phyloP scores from a whole-genome alignment of 306 rosid species.

The Carpinus fangiana region DNA sequence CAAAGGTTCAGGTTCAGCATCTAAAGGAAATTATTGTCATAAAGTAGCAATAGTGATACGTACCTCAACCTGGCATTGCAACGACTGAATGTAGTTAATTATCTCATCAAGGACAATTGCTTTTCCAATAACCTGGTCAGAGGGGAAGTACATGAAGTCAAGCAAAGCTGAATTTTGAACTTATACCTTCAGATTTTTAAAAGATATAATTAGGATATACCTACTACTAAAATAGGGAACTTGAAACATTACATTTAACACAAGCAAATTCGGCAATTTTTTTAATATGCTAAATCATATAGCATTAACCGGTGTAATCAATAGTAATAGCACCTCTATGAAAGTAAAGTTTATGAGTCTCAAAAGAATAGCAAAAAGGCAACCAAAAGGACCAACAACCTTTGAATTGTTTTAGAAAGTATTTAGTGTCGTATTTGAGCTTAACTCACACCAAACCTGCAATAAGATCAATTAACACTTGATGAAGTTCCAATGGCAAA shows the following conservation, averaged over 20 bases:
- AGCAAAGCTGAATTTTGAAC: neutral
- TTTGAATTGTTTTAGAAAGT: too few relatives aligned
- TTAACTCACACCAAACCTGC: too few relatives aligned
- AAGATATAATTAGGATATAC: neutral
- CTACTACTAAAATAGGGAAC: neutral
- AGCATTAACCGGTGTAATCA: neutral
- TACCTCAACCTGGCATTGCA: slow-evolving; percentile 93
- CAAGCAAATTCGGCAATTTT: neutral
- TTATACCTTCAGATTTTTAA: neutral
- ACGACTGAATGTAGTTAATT: slow-evolving; percentile 85
- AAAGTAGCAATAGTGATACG: slow-evolving; percentile 4
- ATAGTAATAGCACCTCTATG: slow-evolving; percentile 1
- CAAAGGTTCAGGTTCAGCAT: slow-evolving; percentile 24
- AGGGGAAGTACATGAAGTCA: neutral
- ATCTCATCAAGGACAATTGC: slow-evolving; percentile 93
- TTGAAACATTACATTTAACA: neutral
- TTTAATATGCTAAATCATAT: neutral
- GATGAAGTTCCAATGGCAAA: too few relatives aligned
- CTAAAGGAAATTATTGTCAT: neutral
- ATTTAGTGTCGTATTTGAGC: too few relatives aligned
- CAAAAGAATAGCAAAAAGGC: too few relatives aligned
- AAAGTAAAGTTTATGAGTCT: too few relatives aligned
- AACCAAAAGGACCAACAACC: too few relatives aligned
- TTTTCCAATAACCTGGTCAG: slow-evolving; percentile 79
- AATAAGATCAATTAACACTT: too few relatives aligned